These are phyloP conservation scores for Neonectria ditissima DNA, from an alignment of 2,329 filamentous ascomycete genomes.

Conservation along the genomic window DNA sequence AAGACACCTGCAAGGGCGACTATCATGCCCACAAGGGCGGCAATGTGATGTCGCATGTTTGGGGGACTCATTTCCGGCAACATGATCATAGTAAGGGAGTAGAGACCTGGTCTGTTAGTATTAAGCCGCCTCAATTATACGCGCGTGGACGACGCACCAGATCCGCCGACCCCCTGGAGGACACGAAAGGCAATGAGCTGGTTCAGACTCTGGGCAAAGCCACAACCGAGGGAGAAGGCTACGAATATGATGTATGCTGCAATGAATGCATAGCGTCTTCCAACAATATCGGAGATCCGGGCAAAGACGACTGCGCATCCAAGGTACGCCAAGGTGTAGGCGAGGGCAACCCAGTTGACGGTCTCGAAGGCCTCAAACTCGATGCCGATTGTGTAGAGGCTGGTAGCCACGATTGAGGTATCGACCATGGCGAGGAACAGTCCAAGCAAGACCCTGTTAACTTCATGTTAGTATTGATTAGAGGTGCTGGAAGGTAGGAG, in stretches of 20 bases:
- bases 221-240: constrained; percentile 67
- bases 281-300: constrained; percentile 66
- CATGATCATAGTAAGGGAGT: constrained; percentile 68
- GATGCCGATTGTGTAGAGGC: constrained; percentile 64
- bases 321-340: constrained; percentile 68
- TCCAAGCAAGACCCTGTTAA: constrained; percentile 60
- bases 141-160: constrained; percentile 48
- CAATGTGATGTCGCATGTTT: constrained; percentile 56
- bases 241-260: constrained; percentile 66
- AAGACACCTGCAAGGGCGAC: constrained; percentile 62
- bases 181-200: constrained; percentile 64
- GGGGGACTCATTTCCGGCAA: constrained; percentile 62
- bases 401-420: constrained; percentile 70
- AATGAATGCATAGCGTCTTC: constrained; percentile 64
- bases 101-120: constrained; percentile 54
- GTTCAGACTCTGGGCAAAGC: constrained; percentile 45
- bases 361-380: constrained; percentile 60
- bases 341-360: constrained; percentile 67
- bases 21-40: constrained; percentile 61
- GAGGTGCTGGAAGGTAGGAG: not conserved
- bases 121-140: not conserved
- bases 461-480: not conserved
- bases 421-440: constrained; percentile 71
- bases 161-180: constrained; percentile 64
- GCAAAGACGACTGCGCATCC: constrained; percentile 68